Base-by-base conservation (phyloP, 1,284 basidiomycete genomes). In the Exobasidium cylindrosporum region DNA sequence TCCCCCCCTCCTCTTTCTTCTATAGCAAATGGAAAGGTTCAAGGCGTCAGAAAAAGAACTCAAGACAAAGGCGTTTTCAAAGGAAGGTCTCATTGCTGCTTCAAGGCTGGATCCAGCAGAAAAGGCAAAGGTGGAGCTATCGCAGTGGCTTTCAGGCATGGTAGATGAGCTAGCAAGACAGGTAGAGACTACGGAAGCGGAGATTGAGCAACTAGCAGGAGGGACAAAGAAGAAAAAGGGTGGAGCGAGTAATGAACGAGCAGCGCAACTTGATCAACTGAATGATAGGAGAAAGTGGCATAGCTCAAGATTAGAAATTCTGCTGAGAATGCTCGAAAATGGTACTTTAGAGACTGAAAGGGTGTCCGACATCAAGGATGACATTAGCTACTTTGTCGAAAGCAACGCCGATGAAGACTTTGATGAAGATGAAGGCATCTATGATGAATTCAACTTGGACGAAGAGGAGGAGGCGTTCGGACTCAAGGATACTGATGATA, bases 21-120 rank as follows among this genome's bases (percentile, higher is more conserved):
- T 21, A 66, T 82, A 97, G 94, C 96, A 98, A 96, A 99, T 99
- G 96, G 96, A 99, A 83, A 92, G 92, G 79, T 99, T 99, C 87
- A 99, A 99, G 79, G 95, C 95, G 26, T 92, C 92, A 82, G 96
- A 99, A 84, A 99, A 98, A 84, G 96, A 98, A 83, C 97, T 98
- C 93, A 99, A 99, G 86, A 98, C 96, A 66, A 99, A 99, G 81
- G 96, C 96, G 0, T 99, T 98, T 83, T 97, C 94, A 31, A 99
- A 98, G 82, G 96, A 97, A 81, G 96, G 96, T 40, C 86, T 99
- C 35, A 97, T 90, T 67, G 92, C 94, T 61, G 92, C 93, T 3
- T 87, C 92, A 50, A 91, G 91, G 76, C 87, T 98, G 30, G 96
- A 98, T 81, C 96, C 96, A 55, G 92, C 91, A 80, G 92, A 96